A percentile compares a stretch with the other conserved stretches of the same genome.
phyloP scores from a whole-genome alignment of 106 monocot species.

The Xerophyta viscosa region DNA sequence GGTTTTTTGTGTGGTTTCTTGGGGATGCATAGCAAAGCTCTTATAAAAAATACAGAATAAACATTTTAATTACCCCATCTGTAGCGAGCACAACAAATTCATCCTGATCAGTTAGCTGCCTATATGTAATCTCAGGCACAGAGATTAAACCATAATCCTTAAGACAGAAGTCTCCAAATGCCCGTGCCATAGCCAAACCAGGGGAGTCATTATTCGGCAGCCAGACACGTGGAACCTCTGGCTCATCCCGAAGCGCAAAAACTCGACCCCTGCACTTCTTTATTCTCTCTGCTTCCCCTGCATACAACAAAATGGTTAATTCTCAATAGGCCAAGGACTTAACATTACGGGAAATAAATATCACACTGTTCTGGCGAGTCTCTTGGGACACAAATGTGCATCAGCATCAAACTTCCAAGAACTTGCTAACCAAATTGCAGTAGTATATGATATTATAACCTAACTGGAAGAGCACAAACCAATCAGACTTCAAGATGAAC shows the following conservation, averaged over 20 bases:
- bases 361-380: too few species aligned
- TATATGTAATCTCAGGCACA: constrained; percentile 49
- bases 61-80: constrained; percentile 44
- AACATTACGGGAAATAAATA: too few species aligned
- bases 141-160: constrained; percentile 71
- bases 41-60: neutral
- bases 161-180: constrained; percentile 68
- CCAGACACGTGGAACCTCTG: constrained; percentile 65
- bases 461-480: too few species aligned
- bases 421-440: too few species aligned
- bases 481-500: too few species aligned
- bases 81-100: constrained; percentile 59
- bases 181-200: constrained; percentile 66
- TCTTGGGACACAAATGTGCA: too few species aligned
- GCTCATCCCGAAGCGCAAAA: constrained; percentile 64
- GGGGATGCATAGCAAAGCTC: neutral
- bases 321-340: too few species aligned
- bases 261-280: constrained; percentile 51
- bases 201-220: constrained; percentile 48
- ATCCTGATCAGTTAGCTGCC: constrained; percentile 37
- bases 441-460: too few species aligned
- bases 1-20: too few species aligned
- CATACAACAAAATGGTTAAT: constrained; percentile 6
- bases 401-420: too few species aligned
- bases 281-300: constrained; percentile 68